Evolutionary conservation across 129 eudicot genomes (phyloP), one percentile per base, ranked within the genome.

Genomic region (Rutidosis leptorrhynchoides): DNA sequence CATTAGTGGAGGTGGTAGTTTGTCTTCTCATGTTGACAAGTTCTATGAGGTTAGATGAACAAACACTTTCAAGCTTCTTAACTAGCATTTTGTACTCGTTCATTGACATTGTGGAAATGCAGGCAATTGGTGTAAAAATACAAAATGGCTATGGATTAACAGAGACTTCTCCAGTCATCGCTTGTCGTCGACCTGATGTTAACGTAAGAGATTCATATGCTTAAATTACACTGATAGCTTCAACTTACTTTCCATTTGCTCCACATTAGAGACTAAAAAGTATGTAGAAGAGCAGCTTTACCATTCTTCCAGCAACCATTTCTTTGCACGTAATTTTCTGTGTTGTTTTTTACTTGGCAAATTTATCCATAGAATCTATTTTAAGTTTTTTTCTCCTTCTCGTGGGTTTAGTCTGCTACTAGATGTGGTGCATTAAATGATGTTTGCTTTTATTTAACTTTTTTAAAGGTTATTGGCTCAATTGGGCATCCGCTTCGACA

Each of bases 121-220:
- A 90, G 97, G 95, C 97, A 60, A 87, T 90, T 78, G 97, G 67
- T 42, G 71, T 84, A 43, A 80, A 62, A 40, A 43, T 90, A 42
- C 97, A 87, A 79, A 87, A 84, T 79, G 97, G 97, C 22, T 90
- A 90, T 64, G 97, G 97, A 46, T 73, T 90, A 68, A 87, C 97
- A 75, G 97, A 90, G 73, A 42, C 95, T 19, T 84, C 97, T 65
- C 97, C 97, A 45, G 95, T 90, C 30, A 72, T 85, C 51, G 86
- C 95, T 27, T 83, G 83, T 73, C 83, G 97, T 72, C 80, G 60
- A 12, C 83, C 72, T 27, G n/a, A 58, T 30, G 84, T 78, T 67
- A 90, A 90, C 75, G 97, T 90, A 81, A 81, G 3, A 32, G 6
- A 37, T 70, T 46, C 25, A 74, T 52, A n/a, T n/a, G n/a, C n/a